phyloP scores from a whole-genome alignment of 441 rosid genomes.

The Eugenia klotzschiana region DNA sequence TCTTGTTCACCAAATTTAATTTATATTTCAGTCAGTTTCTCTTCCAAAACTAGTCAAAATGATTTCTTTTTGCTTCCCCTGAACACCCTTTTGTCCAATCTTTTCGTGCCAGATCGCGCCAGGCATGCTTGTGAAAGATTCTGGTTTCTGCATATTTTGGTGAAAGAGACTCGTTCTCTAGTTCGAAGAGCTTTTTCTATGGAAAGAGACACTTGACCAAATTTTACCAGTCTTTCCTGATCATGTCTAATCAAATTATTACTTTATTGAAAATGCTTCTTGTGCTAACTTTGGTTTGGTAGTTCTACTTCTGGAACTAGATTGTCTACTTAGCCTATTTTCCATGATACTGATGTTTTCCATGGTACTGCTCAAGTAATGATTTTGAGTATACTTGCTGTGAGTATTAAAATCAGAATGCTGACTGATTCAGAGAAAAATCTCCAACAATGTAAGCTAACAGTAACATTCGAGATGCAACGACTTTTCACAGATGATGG shows the following conservation, averaged over 20 bases:
- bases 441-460: neutral
- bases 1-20: neutral
- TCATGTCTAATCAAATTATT: neutral
- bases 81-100: neutral
- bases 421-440: neutral
- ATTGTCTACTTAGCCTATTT: neutral
- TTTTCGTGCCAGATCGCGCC: neutral
- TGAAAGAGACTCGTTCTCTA: neutral
- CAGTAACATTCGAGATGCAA: neutral
- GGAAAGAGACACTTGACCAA: neutral
- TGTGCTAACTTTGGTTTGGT: neutral
- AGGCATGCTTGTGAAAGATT: neutral
- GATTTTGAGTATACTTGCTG: neutral
- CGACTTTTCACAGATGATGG: neutral
- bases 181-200: neutral
- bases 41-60: neutral
- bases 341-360: neutral
- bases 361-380: neutral
- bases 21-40: neutral
- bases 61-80: neutral
- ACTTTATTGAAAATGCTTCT: neutral
- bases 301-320: neutral
- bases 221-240: neutral
- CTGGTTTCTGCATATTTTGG: neutral
- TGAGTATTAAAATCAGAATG: neutral